A percentile compares a stretch with the other conserved stretches of the same genome.
These are phyloP conservation scores for Yarrowia osloensis DNA, from an alignment of 805 yeast genomes.

Conservation along the genomic window DNA sequence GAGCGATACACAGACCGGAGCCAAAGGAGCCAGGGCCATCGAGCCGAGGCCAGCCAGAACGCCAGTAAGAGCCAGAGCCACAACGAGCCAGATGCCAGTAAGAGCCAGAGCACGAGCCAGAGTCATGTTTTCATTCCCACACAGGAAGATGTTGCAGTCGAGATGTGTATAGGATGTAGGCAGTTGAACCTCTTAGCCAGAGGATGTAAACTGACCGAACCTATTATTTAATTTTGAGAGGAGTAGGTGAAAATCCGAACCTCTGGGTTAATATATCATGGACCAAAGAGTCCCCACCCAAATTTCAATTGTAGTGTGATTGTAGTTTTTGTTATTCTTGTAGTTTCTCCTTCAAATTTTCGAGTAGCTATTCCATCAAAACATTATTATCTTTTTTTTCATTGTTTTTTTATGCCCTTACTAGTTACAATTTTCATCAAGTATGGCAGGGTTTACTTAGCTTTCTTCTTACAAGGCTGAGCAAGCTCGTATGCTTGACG, in stretches of 20 bases:
- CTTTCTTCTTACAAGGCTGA: no score
- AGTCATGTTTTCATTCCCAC: neutral
- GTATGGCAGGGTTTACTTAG: no score
- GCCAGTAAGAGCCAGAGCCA: conserved; percentile 4
- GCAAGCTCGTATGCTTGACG: no score
- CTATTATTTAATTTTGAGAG: conserved; percentile 12
- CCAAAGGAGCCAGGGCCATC: conserved; percentile 12
- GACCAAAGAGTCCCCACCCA: conserved; percentile 15
- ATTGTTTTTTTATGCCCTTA: neutral
- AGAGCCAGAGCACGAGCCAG: conserved; percentile 26
- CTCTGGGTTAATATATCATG: conserved; percentile 13
- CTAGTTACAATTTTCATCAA: no score
- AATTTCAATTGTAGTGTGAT: neutral
- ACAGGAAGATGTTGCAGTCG: conserved; percentile 21
- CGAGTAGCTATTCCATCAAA: no score
- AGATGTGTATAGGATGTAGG: conserved; percentile 24
- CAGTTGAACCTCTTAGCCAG: conserved; percentile 23
- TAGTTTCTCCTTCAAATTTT: no score
- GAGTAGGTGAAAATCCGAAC: conserved; percentile 20
- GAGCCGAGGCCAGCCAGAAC: conserved; percentile 11
- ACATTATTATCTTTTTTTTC: neutral
- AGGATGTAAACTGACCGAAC: conserved; percentile 21
- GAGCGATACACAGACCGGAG: conserved; percentile 6
- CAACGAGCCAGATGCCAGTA: neutral
- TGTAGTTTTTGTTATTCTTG: neutral